phyloP scores from a whole-genome alignment of 495 filamentous ascomycete genomes.

The Neurospora sp. region DNA sequence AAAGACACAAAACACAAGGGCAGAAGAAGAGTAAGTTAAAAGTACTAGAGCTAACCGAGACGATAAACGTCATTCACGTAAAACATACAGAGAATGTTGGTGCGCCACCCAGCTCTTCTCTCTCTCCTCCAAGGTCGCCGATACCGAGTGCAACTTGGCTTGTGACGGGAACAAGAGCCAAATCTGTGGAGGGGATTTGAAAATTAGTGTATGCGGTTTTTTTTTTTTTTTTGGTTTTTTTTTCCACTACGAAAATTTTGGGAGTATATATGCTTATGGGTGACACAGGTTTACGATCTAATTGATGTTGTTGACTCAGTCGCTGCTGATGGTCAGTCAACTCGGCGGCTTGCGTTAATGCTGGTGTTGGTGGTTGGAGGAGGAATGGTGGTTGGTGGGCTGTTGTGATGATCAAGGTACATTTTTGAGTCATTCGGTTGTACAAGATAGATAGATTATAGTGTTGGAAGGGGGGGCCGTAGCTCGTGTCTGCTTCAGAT shows the following conservation, averaged over 20 bases:
- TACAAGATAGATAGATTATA: too few relatives aligned
- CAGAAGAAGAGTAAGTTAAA: too few relatives aligned
- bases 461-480: not conserved
- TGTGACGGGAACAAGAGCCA: constrained; percentile 35
- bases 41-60: too few relatives aligned
- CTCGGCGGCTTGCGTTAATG: not conserved
- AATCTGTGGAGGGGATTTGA: constrained; percentile 35
- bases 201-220: constrained; percentile 18
- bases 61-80: too few relatives aligned
- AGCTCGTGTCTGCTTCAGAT: too few relatives aligned
- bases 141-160: constrained; percentile 29
- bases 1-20: too few relatives aligned
- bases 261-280: not conserved
- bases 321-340: not conserved
- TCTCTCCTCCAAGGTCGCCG: constrained; percentile 21
- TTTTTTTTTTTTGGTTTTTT: too few relatives aligned
- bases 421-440: not conserved
- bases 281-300: constrained; percentile 5
- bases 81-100: constrained; percentile 36
- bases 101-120: constrained; percentile 28
- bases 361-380: not conserved
- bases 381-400: not conserved
- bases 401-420: not conserved
- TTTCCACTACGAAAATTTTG: not conserved
- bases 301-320: not conserved